Conservation (phyloP, 2,329 filamentous ascomycete species). For the Talaromyces sp. region DNA sequence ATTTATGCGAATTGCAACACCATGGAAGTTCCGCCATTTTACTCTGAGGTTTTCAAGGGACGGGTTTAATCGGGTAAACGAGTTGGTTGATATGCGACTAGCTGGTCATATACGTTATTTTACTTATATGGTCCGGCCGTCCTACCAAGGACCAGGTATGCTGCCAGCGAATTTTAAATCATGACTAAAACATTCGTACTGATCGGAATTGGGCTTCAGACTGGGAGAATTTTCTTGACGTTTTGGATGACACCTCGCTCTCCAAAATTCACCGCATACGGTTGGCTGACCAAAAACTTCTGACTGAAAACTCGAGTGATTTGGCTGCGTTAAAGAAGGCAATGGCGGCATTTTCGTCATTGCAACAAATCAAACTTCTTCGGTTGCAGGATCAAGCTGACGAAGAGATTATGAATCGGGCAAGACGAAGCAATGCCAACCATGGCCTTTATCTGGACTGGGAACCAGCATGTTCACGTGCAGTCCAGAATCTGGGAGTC, state of each 20-base stretch:
- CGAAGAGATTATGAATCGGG: slow-evolving; percentile 47
- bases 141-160: slow-evolving; percentile 35
- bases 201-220: slow-evolving; percentile 15
- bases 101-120: slow-evolving; percentile 32
- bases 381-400: slow-evolving; percentile 58
- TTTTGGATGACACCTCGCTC: slow-evolving; percentile 16
- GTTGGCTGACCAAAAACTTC: slow-evolving; percentile 34
- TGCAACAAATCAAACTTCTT: slow-evolving; percentile 62
- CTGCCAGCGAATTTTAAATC: background rate
- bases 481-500: slow-evolving; percentile 52
- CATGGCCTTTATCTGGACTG: slow-evolving; percentile 52
- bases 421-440: slow-evolving; percentile 43
- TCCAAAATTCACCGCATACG: slow-evolving; percentile 25
- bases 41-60: slow-evolving; percentile 30
- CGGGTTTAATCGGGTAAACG: slow-evolving; percentile 28
- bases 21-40: slow-evolving; percentile 33
- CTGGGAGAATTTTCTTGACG: slow-evolving; percentile 22
- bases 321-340: slow-evolving; percentile 49
- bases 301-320: slow-evolving; percentile 49
- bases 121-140: slow-evolving; percentile 37
- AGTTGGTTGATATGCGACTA: slow-evolving; percentile 31
- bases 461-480: slow-evolving; percentile 59
- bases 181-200: background rate
- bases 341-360: slow-evolving; percentile 52
- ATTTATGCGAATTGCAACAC: slow-evolving; percentile 36